phyloP scores from a whole-genome alignment of 805 yeast species.

The Blastobotrys chiropterorum region DNA sequence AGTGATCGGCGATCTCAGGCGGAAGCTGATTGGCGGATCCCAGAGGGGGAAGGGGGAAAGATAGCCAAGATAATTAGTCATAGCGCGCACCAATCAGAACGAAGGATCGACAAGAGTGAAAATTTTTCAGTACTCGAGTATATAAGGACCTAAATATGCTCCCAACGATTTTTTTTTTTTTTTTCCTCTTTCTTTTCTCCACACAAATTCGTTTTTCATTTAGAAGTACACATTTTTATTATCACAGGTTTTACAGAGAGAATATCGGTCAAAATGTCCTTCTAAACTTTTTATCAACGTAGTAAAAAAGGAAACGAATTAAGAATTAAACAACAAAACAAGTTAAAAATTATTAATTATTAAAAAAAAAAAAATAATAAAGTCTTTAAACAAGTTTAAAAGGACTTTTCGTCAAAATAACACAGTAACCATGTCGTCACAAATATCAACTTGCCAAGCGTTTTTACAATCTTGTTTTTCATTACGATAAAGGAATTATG shows the following conservation, averaged over 20 bases:
- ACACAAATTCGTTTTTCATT: not conserved
- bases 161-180: not conserved
- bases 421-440: not conserved
- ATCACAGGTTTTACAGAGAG: not conserved
- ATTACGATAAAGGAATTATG: not conserved
- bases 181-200: constrained; percentile 2
- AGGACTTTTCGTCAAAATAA: not conserved
- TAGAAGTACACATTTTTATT: not conserved
- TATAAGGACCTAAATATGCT: not conserved
- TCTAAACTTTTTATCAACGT: constrained; percentile 2
- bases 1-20: too few relatives aligned
- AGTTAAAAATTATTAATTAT: not conserved
- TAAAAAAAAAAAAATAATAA: not conserved
- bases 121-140: too few relatives aligned
- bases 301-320: not conserved
- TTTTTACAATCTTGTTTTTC: not conserved
- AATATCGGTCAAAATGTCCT: constrained; percentile 1
- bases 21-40: too few relatives aligned
- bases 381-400: not conserved
- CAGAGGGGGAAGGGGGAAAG: too few relatives aligned
- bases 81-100: constrained; percentile 2
- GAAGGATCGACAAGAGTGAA: too few relatives aligned
- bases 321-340: not conserved
- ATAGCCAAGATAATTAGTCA: too few relatives aligned
- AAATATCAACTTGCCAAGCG: not conserved